Evolutionary conservation across 306 rosid genomes (phyloP).

Genomic region (Aeschynomene evenia): DNA sequence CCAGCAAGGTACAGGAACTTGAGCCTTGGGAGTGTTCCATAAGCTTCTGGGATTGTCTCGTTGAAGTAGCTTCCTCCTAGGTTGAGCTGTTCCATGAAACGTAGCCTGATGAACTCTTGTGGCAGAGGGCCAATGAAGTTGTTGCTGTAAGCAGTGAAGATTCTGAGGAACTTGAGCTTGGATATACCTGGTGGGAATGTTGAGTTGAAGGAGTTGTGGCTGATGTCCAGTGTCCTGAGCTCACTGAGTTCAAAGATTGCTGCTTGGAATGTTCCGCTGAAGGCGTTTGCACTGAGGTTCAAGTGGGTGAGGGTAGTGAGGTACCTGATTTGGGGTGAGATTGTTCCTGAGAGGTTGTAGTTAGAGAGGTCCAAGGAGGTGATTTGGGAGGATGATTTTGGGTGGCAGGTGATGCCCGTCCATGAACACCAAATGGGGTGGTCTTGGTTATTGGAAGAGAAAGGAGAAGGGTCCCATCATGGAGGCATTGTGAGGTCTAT

Average conservation of each 20-base stretch:
- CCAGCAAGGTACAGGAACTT: slow-evolving; percentile 66
- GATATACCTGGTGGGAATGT: slow-evolving; percentile 86
- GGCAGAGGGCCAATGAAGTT: slow-evolving; percentile 74
- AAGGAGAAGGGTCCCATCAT: slow-evolving; percentile 69
- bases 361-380: slow-evolving; percentile 66
- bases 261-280: slow-evolving; percentile 55
- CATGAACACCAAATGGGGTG: slow-evolving; percentile 84
- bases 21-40: slow-evolving; percentile 59
- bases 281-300: slow-evolving; percentile 72
- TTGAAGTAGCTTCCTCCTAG: slow-evolving; percentile 94
- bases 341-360: slow-evolving; percentile 76
- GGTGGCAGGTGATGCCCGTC: slow-evolving; percentile 81
- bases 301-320: slow-evolving; percentile 56
- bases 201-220: slow-evolving; percentile 69
- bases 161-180: slow-evolving; percentile 62
- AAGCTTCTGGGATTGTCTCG: slow-evolving; percentile 54
- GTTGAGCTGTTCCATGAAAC: slow-evolving; percentile 71
- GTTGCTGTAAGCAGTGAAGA: slow-evolving; percentile 83
- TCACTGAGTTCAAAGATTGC: slow-evolving; percentile 59
- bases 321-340: slow-evolving; percentile 60
- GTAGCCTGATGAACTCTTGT: slow-evolving; percentile 49
- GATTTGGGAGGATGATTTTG: slow-evolving; percentile 50
- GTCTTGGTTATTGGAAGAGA: slow-evolving; percentile 19
- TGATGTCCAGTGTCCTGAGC: slow-evolving; percentile 66
- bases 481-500: slow-evolving; percentile 61